Conservation (phyloP, 192 early-diverging fungal species). For the Oehlia diaphana region DNA sequence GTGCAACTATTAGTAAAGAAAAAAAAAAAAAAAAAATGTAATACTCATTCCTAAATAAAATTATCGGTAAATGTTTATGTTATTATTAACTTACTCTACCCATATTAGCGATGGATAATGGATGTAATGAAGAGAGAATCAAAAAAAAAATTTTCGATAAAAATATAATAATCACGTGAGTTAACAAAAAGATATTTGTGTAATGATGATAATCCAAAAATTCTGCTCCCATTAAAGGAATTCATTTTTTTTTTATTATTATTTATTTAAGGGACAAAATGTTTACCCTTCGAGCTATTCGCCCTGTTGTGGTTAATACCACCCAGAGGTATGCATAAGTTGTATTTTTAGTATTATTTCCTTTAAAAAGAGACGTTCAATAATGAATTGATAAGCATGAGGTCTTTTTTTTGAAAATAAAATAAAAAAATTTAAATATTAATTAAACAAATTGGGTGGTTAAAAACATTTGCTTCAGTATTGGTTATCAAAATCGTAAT, state of each 20-base stretch:
- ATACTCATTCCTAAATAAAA: neutral
- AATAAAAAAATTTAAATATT: neutral
- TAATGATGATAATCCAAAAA: neutral
- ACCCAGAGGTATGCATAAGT: neutral
- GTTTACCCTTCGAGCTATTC: neutral
- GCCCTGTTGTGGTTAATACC: conserved; percentile 19
- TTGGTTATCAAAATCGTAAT: conserved; percentile 76
- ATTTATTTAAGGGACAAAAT: neutral
- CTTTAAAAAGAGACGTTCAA: neutral
- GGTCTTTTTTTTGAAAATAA: neutral
- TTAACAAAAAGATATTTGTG: neutral
- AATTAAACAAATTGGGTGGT: neutral
- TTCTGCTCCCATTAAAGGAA: too few relatives aligned
- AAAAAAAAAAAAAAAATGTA: neutral
- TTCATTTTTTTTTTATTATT: too few relatives aligned
- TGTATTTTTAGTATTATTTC: neutral
- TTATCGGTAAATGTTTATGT: neutral
- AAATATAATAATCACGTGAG: neutral
- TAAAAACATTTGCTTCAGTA: conserved; percentile 39
- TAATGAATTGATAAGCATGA: neutral
- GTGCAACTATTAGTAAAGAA: conserved; percentile 39
- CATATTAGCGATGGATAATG: neutral
- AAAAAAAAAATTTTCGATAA: neutral
- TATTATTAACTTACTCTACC: conserved; percentile 6
- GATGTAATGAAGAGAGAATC: neutral